Evolutionary conservation across 805 yeast genomes (phyloP).

Genomic region (Cyberlindnera nakhonratchasimensis): DNA sequence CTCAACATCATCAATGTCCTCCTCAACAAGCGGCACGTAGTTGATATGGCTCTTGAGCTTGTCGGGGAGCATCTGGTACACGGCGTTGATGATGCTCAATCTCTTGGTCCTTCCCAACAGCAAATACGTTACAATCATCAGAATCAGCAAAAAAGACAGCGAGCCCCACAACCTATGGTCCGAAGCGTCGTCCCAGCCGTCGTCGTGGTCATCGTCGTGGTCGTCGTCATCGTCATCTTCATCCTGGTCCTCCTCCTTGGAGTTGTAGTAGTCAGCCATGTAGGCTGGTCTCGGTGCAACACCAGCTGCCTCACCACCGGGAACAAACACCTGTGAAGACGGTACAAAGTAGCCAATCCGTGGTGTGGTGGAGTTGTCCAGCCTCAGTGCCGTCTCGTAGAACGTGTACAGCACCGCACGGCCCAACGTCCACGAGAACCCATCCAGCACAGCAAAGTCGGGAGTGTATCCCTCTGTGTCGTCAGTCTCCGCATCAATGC

Average conservation of each 20-base stretch:
- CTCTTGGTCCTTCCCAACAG: constrained; percentile 34
- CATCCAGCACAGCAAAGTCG: constrained; percentile 42
- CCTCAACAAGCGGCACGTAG: constrained; percentile 6
- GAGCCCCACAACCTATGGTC: constrained; percentile 38
- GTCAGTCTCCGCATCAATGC: constrained; percentile 36
- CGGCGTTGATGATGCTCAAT: constrained; percentile 16
- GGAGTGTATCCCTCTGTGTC: constrained; percentile 20
- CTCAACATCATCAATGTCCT: constrained; percentile 22
- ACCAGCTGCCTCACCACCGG: constrained; percentile 51
- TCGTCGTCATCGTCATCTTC: constrained; percentile 30
- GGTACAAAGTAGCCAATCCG: constrained; percentile 47
- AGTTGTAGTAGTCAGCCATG: constrained; percentile 22
- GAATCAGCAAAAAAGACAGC: constrained; percentile 30
- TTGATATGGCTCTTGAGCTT: background rate
- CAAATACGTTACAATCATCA: constrained; percentile 31
- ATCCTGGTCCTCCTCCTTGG: constrained; percentile 16
- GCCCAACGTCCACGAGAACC: constrained; percentile 56
- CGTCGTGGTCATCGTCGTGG: constrained; percentile 32
- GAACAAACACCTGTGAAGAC: constrained; percentile 42
- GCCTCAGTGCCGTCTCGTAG: constrained; percentile 39
- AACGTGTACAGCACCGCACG: constrained; percentile 60
- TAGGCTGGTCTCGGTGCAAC: constrained; percentile 43
- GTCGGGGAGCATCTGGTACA: constrained; percentile 13
- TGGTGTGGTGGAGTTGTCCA: constrained; percentile 16
- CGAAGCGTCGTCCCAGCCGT: constrained; percentile 37